A percentile compares a stretch with the other conserved stretches of the same genome.
These are phyloP conservation scores for Lodderomyces elongisporus DNA, from an alignment of 1,139 yeast genomes.

Conservation along the genomic window DNA sequence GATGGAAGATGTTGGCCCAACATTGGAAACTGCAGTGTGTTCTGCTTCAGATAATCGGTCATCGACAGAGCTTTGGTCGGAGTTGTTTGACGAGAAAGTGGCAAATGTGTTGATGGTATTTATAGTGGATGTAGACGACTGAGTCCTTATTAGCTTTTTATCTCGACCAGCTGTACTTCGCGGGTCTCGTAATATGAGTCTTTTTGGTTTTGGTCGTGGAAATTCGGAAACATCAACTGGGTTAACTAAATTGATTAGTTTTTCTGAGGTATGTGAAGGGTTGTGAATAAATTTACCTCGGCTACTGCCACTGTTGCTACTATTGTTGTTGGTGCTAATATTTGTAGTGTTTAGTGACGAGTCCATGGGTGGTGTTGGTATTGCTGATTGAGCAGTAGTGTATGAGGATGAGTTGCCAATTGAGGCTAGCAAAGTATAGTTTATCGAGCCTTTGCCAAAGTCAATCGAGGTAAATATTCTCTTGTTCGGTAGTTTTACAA, in stretches of 20 bases:
- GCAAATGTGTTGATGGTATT: slow-evolving; percentile 39
- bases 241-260: slow-evolving; percentile 54
- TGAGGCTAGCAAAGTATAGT: slow-evolving; percentile 58
- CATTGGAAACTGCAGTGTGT: background rate
- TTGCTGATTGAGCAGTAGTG: slow-evolving; percentile 7
- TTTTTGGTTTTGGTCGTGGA: slow-evolving; percentile 64
- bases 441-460: slow-evolving; percentile 82
- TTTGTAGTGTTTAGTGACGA: too few relatives aligned
- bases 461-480: slow-evolving; percentile 70
- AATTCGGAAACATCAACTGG: slow-evolving; percentile 70
- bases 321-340: slow-evolving; percentile 3
- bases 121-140: slow-evolving; percentile 42
- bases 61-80: slow-evolving; percentile 19
- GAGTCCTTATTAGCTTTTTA: slow-evolving; percentile 35
- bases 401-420: slow-evolving; percentile 28
- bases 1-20: background rate
- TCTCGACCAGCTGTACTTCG: slow-evolving; percentile 19
- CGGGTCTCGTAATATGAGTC: slow-evolving; percentile 54
- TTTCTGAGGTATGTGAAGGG: slow-evolving; percentile 45
- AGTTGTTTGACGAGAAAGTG: slow-evolving; percentile 33
- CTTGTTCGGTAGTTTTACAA: slow-evolving; percentile 68
- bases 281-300: slow-evolving; percentile 18
- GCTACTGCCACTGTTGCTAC: slow-evolving; percentile 1
- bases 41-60: slow-evolving; percentile 4
- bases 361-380: slow-evolving; percentile 8